Base-by-base conservation (phyloP, 257 asterid genomes). In the Ophiorrhiza pumila region DNA sequence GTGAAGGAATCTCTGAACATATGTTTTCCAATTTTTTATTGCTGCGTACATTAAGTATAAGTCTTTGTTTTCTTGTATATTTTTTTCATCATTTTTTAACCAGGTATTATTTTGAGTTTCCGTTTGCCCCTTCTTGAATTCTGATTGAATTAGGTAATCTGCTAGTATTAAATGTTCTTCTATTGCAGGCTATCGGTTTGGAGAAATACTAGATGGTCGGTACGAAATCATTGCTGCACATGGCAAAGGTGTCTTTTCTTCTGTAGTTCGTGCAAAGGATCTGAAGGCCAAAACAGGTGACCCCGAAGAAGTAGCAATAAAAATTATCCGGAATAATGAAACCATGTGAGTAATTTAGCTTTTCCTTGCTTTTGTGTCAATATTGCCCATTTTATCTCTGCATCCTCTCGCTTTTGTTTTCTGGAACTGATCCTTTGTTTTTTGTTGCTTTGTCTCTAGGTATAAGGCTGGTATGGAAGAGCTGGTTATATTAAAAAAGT, bases 381-480 rank as follows among this genome's bases (percentile, higher is more conserved):
- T 56, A 56, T 31, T 52, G 25, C 27, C 53, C 56, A 62, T 68
- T 65, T 69, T 72, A 53, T 35, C 71, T 17, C 25, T 14, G 39
- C 49, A 35, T 49, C n/a, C 23, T 43, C 15, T 56, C 59, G n/a
- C 39, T 18, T 58, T 23, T 22, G 43, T 23, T 18, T 41, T 7
- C 47, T 25, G 18, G 55, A 47, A 39, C 32, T 60, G 27, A 46
- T 50, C 34, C n/a, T 60, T 66, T 68, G 46, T 52, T 64, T n/a
- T 31, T 56, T 27, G 53, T 52, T 64, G 18, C 53, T 34, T 35
- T 68, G 66, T 62, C 3, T 65, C 34, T 69, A 95, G 99, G 99
- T 95, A 90, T 72, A 95, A 92, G 81, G 98, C 98, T 23, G 99
- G 99, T 52, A 87, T 90, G 97, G 97, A 91, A 68, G 98, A 93